These are phyloP conservation scores for Clonostachys rhizophaga DNA, from an alignment of 2,329 filamentous ascomycete genomes.

Conservation along the genomic window DNA sequence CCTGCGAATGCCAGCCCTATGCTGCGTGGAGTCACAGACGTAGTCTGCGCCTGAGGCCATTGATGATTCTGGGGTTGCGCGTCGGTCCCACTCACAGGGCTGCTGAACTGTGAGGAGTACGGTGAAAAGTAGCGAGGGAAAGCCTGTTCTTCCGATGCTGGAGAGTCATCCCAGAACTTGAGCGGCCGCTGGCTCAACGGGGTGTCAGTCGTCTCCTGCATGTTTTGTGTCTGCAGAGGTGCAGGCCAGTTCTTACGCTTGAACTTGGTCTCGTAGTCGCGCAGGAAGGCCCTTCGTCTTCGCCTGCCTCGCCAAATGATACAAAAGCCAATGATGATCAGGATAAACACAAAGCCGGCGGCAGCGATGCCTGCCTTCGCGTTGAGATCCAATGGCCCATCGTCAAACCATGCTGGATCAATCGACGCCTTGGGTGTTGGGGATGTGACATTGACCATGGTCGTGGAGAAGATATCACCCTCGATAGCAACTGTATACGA, in stretches of 20 bases:
- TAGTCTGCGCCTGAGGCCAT: constrained; percentile 12
- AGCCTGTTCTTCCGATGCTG: constrained; percentile 28
- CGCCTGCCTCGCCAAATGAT: constrained; percentile 54
- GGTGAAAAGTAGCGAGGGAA: constrained; percentile 51
- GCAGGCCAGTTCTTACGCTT: constrained; percentile 14
- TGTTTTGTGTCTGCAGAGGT: constrained; percentile 1
- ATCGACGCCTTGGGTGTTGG: constrained; percentile 35
- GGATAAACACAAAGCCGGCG: constrained; percentile 40
- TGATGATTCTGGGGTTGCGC: constrained; percentile 27
- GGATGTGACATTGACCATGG: constrained; percentile 41
- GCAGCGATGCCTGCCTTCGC: constrained; percentile 55
- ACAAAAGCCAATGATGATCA: constrained; percentile 42
- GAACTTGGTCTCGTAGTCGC: constrained; percentile 32
- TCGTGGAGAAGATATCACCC: constrained; percentile 46
- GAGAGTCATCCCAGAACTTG: constrained; percentile 46
- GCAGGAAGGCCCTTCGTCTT: constrained; percentile 46
- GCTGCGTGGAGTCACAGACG: constrained; percentile 23
- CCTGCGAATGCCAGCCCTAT: constrained; percentile 40
- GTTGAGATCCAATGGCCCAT: constrained; percentile 43
- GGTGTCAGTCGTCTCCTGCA: constrained; percentile 10
- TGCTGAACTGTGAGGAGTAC: constrained; percentile 55
- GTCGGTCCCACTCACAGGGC: constrained; percentile 44
- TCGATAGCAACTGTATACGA: constrained; percentile 43
- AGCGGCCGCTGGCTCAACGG: constrained; percentile 34
- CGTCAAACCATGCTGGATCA: constrained; percentile 30